Evolutionary conservation across 1,284 basidiomycete genomes (phyloP).

Genomic region (Thecaphora thlaspeos): DNA sequence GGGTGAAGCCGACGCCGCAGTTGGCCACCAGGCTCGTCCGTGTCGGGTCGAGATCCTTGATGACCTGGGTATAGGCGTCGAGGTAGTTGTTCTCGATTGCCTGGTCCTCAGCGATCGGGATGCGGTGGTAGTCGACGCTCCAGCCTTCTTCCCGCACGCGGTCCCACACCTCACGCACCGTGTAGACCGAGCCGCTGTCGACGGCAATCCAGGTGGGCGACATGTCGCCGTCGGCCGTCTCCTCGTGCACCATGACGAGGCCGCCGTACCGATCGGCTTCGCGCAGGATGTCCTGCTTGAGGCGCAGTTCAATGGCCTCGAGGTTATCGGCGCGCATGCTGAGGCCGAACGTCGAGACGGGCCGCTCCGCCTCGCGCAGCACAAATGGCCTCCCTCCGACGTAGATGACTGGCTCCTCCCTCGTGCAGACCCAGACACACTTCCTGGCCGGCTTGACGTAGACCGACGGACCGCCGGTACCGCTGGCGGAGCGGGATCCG

Average conservation of each 20-base stretch:
- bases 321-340: slow-evolving; percentile 92
- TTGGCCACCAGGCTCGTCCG: slow-evolving; percentile 86
- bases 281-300: slow-evolving; percentile 85
- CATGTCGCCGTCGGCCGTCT: slow-evolving; percentile 57
- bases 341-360: slow-evolving; percentile 75
- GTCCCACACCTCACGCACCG: slow-evolving; percentile 75
- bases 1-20: slow-evolving; percentile 93
- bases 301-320: slow-evolving; percentile 85
- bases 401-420: slow-evolving; percentile 88
- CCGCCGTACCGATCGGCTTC: slow-evolving; percentile 86
- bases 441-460: slow-evolving; percentile 4
- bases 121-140: slow-evolving; percentile 71
- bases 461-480: no score
- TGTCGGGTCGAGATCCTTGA: slow-evolving; percentile 77
- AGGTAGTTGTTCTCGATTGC: slow-evolving; percentile 62
- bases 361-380: slow-evolving; percentile 84
- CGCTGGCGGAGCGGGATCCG: no score
- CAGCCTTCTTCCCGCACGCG: slow-evolving; percentile 76
- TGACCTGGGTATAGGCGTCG: slow-evolving; percentile 83
- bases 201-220: slow-evolving; percentile 94
- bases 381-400: slow-evolving; percentile 94
- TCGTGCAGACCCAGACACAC: slow-evolving; percentile 63
- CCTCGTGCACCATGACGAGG: slow-evolving; percentile 87
- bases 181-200: slow-evolving; percentile 78
- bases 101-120: slow-evolving; percentile 73